Percentiles rank a stretch among this genome's conserved stretches.
Evolutionary conservation across 202 grass and related monocot genomes (phyloP).

Genomic region (Schoenoplectus triqueter): DNA sequence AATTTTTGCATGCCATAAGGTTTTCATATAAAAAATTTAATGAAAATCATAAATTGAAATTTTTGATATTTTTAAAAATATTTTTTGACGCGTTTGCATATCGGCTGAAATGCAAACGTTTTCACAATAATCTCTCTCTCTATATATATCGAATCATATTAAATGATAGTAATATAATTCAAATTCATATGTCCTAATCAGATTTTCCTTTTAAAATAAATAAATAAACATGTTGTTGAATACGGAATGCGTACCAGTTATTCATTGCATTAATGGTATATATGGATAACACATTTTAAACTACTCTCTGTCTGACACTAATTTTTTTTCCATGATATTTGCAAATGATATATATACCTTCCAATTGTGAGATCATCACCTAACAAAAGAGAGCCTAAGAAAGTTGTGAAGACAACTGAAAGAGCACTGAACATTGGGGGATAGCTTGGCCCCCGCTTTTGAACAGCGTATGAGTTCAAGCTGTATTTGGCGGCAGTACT

Average conservation of each 20-base stretch:
- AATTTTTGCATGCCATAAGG: too few species aligned
- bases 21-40: too few species aligned
- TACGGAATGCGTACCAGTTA: not conserved
- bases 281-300: not conserved
- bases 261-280: too few species aligned
- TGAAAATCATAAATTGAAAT: too few species aligned
- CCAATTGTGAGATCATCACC: constrained; percentile 47
- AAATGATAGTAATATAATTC: too few species aligned
- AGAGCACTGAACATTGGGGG: constrained; percentile 55
- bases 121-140: too few species aligned
- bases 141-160: too few species aligned
- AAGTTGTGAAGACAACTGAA: constrained; percentile 46
- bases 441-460: constrained; percentile 46
- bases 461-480: constrained; percentile 52
- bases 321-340: not conserved
- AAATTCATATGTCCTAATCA: too few species aligned
- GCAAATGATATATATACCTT: constrained; percentile 33
- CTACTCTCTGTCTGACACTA: not conserved
- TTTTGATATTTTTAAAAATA: too few species aligned
- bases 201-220: too few species aligned
- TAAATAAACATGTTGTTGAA: not conserved
- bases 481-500: constrained; percentile 38
- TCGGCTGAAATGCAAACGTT: too few species aligned
- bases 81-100: too few species aligned
- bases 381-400: constrained; percentile 43